Evolutionary conservation across 768 basidiomycete species (phyloP).

Genomic region (Macrolepiota albuminosa): DNA sequence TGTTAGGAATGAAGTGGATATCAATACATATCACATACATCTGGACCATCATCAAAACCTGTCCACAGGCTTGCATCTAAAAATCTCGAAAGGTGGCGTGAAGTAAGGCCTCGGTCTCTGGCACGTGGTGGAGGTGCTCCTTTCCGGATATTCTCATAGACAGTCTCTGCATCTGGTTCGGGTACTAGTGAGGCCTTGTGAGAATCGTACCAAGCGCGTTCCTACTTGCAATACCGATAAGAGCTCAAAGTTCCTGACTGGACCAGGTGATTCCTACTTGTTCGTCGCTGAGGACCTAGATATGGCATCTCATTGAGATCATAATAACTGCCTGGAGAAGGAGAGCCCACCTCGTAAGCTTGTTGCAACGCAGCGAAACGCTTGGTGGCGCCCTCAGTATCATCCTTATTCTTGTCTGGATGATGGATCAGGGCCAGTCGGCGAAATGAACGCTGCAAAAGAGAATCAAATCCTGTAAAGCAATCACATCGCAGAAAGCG

Average conservation of each 20-base stretch:
- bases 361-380: slow-evolving; percentile 88
- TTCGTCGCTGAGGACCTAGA: slow-evolving; percentile 86
- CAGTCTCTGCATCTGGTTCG: slow-evolving; percentile 77
- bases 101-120: slow-evolving; percentile 72
- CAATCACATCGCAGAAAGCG: neutral
- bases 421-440: slow-evolving; percentile 81
- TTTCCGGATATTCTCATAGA: slow-evolving; percentile 80
- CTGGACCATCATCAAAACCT: slow-evolving; percentile 56
- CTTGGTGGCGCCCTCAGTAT: slow-evolving; percentile 81
- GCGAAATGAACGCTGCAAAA: slow-evolving; percentile 69
- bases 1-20: neutral
- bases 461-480: slow-evolving; percentile 1
- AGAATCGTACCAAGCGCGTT: slow-evolving; percentile 97
- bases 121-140: slow-evolving; percentile 54
- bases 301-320: slow-evolving; percentile 2
- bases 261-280: slow-evolving; percentile 53
- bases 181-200: slow-evolving; percentile 79
- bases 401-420: slow-evolving; percentile 82
- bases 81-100: slow-evolving; percentile 79
- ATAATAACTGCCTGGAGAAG: slow-evolving; percentile 1
- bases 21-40: slow-evolving; percentile 36
- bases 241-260: slow-evolving; percentile 5
- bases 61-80: slow-evolving; percentile 70
- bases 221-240: slow-evolving; percentile 51
- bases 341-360: slow-evolving; percentile 78